Evolutionary conservation across 2,329 filamentous ascomycete genomes (phyloP), one percentile per base, ranked within the genome.

Genomic region (Aciculosporium take): DNA sequence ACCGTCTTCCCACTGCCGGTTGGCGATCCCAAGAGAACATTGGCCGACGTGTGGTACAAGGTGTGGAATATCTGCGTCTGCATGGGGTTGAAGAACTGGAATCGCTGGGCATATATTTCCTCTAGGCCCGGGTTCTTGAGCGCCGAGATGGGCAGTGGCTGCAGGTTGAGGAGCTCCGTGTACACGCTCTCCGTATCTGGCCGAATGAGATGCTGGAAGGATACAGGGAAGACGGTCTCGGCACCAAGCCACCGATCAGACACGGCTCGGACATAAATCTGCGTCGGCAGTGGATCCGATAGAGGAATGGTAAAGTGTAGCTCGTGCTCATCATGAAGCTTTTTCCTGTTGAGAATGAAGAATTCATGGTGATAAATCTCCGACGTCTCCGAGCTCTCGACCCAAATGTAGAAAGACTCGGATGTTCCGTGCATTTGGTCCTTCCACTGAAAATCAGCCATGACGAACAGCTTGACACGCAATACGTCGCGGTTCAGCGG

Each of bases 11-110:
- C 91, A 69, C 87, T 94, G 44, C 91, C 91, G 0, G 93, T 98
- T 0, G 91, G 93, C 2, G 91, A 96, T 7, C 93, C 91, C 7
- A 98, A 73, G 3, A 98, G 72, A 4, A 98, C 88, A 55, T 98
- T 98, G 35, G 84, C 81, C 7, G 83, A 63, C 0, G 91, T 95
- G 57, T 96, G 82, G 50, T 98, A 98, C 27, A 98, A 73, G 12
- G 86, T 89, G 55, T 98, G 91, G 63, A 98, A 98, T 39, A 98
- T 86, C 55, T 98, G 91, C 0, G 91, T 96, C 61, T 98, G 91
- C 93, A 98, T 96, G 0, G 91, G 91, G 56, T 98, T 98, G 71
- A 98, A 98, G 62, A 81, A 98, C 49, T 91, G 81, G 60, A 98
- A 98, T 25, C 87, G 76, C 56, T 89, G 69, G 0, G 72, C 79